Base-by-base conservation (phyloP, 352 stramenopile genomes). In the Globisporangium alternatum region DNA sequence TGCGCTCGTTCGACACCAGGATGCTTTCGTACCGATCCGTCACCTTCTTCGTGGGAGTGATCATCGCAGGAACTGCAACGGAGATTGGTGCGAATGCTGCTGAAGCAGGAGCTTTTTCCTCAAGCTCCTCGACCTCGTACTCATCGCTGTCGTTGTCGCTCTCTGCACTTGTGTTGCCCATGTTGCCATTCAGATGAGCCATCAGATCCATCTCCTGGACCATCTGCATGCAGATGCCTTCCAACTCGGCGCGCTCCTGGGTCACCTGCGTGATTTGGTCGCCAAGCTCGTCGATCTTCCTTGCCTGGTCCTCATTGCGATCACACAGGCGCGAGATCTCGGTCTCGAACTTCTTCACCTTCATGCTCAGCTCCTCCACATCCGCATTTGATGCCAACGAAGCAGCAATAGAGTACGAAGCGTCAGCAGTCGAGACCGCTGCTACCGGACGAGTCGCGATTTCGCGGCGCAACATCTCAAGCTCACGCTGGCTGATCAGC, bases 221-320 rank as follows among this genome's bases (percentile, higher is more conserved):
- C 67, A 90, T 83, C 56, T 92, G 61, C 37, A 77, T 70, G 49
- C 89, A 81, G 47, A 78, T 75, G 1, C 64, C 55, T 57, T 90
- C 79, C 0, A 92, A 72, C 59, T 88, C 81, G 30, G 81, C 65
- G 21, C 83, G 82, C 53, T 92, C 83, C 15, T 64, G 63, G 8
- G 75, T 70, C 25, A 77, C 78, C 17, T 76, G 74, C 1, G 66
- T 73, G 21, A 92, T 70, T 6, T 71, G 77, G 9, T 64, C 66
- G 35, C 68, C 75, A n/a, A 92, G 64, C 10, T 70, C 75, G n/a
- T 90, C 72, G 17, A 92, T 70, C 21, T 74, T 70, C 33, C 44
- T 54, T 3, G 72, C 71, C 21, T 92, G 83, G n/a, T 87, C 72
- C 3, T 88, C 79, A 55, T 89, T 90, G 49, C 81, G 78, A 37